A percentile compares a stretch with the other conserved stretches of the same genome.
Evolutionary conservation across 2,329 filamentous ascomycete genomes (phyloP).

Genomic region (Alternaria sp.): DNA sequence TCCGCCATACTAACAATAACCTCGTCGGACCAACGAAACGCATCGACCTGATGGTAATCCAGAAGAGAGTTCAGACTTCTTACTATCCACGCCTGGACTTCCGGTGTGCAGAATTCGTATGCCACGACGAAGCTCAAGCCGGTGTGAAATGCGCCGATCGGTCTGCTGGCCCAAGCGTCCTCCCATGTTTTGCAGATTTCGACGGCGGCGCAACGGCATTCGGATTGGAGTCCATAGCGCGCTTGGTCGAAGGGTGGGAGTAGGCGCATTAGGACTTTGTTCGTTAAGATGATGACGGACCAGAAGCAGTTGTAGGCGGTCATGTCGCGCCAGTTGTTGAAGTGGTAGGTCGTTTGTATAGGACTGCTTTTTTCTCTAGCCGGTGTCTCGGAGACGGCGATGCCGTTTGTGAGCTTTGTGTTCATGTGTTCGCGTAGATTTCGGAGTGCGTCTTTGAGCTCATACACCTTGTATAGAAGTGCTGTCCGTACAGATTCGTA

Average conservation of each 20-base stretch:
- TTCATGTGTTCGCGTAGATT: slow-evolving; percentile 25
- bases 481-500: slow-evolving; percentile 10
- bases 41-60: slow-evolving; percentile 31
- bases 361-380: slow-evolving; percentile 26
- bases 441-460: slow-evolving; percentile 31
- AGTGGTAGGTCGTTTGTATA: slow-evolving; percentile 35
- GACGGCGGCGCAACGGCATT: slow-evolving; percentile 33
- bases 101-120: slow-evolving; percentile 34
- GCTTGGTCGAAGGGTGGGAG: slow-evolving; percentile 30
- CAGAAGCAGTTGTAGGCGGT: slow-evolving; percentile 42
- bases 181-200: slow-evolving; percentile 47
- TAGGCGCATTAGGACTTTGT: slow-evolving; percentile 38
- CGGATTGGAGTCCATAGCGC: slow-evolving; percentile 30
- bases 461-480: slow-evolving; percentile 33
- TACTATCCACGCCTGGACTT: slow-evolving; percentile 38
- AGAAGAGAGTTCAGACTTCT: slow-evolving; percentile 34
- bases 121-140: slow-evolving; percentile 43
- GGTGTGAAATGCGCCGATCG: slow-evolving; percentile 42
- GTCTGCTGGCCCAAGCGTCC: slow-evolving; percentile 40
- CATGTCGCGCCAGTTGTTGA: slow-evolving; percentile 38
- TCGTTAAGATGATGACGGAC: slow-evolving; percentile 40
- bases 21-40: slow-evolving; percentile 40
- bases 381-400: slow-evolving; percentile 26
- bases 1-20: slow-evolving; percentile 34
- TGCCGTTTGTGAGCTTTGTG: slow-evolving; percentile 29